Evolutionary conservation across 1,284 basidiomycete species (phyloP).

Genomic region (Takashimella tepidaria): DNA sequence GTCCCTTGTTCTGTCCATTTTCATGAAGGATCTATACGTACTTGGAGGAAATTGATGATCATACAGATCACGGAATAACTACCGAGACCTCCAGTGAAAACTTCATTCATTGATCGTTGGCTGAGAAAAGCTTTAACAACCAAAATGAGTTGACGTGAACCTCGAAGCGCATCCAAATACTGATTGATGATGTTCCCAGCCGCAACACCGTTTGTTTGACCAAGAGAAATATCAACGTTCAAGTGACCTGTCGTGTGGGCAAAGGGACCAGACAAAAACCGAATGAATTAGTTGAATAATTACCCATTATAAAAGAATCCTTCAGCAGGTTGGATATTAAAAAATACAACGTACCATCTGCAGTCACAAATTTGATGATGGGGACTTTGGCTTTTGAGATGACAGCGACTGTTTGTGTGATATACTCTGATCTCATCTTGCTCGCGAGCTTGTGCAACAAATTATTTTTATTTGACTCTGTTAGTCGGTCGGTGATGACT

Average conservation of each 20-base stretch:
- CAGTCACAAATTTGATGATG: slow-evolving; percentile 86
- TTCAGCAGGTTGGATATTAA: too few relatives aligned
- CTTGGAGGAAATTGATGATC: slow-evolving; percentile 87
- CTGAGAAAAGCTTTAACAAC: slow-evolving; percentile 85
- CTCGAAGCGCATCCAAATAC: slow-evolving; percentile 69
- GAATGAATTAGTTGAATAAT: too few relatives aligned
- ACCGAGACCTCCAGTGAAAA: slow-evolving; percentile 89
- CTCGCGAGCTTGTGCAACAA: slow-evolving; percentile 48
- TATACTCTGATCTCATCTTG: slow-evolving; percentile 50
- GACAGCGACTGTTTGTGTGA: slow-evolving; percentile 62
- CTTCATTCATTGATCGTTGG: slow-evolving; percentile 93
- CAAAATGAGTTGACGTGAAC: slow-evolving; percentile 73
- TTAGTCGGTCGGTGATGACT: slow-evolving; percentile 47
- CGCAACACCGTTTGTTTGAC: slow-evolving; percentile 76
- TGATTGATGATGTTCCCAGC: slow-evolving; percentile 76
- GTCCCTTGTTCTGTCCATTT: background rate
- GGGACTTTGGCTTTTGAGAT: slow-evolving; percentile 88
- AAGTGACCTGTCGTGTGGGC: slow-evolving; percentile 66
- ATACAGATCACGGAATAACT: slow-evolving; percentile 92
- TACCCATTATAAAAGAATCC: too few relatives aligned
- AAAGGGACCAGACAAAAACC: too few relatives aligned
- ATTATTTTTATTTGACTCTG: slow-evolving; percentile 37
- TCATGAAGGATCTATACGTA: slow-evolving; percentile 25
- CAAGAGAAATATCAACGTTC: slow-evolving; percentile 84
- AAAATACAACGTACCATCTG: slow-evolving; percentile 51